phyloP scores from a whole-genome alignment of 176 grass and related monocot species.

The Aegilops speltoides region DNA sequence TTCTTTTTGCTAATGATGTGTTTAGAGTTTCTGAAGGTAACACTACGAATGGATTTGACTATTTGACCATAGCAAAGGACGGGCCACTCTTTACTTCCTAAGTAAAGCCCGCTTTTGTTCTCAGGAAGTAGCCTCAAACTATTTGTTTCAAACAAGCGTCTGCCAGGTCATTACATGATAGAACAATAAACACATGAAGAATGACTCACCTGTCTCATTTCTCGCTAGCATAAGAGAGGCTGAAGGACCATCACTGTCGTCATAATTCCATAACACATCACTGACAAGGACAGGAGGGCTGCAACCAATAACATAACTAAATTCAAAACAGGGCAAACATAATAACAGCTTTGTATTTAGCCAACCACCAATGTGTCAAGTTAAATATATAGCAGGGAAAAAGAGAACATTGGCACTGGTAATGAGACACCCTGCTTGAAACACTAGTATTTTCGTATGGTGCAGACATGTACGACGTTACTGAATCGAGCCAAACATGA shows the following conservation, averaged over 20 bases:
- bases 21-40: not conserved
- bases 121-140: not conserved
- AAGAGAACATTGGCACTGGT: not conserved
- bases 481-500: not conserved
- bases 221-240: constrained; percentile 54
- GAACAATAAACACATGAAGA: not conserved
- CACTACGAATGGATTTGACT: not conserved
- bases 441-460: not conserved
- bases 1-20: not conserved
- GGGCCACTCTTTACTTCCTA: constrained; percentile 19
- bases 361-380: not conserved
- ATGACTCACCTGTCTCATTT: constrained; percentile 46
- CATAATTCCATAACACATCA: constrained; percentile 78
- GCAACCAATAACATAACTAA: constrained; percentile 37
- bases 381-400: not conserved
- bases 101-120: not conserved
- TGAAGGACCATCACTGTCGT: constrained; percentile 34
- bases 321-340: constrained; percentile 19
- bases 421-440: not conserved
- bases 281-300: constrained; percentile 87
- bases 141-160: not conserved
- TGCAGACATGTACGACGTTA: not conserved
- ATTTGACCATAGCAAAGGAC: not conserved
- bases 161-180: not conserved
- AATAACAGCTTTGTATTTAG: not conserved